Evolutionary conservation across 768 basidiomycete species (phyloP), one percentile per base, ranked within the genome.

Genomic region (Sutorius australiensis): DNA sequence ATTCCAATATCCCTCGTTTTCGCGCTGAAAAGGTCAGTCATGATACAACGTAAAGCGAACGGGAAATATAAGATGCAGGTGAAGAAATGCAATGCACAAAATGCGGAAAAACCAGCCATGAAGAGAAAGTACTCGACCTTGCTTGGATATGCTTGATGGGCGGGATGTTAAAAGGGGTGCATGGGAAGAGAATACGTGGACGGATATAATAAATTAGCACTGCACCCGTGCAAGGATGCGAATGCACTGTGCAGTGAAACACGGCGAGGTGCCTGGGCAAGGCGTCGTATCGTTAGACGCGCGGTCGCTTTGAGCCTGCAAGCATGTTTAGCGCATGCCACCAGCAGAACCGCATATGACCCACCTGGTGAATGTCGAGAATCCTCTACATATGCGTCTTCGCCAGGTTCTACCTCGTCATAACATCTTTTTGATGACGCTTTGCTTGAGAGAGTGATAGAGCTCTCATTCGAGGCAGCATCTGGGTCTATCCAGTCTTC

Each of bases 401-500:
- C 79, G 13, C 64, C 57, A 38, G 70, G 68, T 21, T 80, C 77
- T 52, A 80, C 74, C 51, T 79, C 79, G 37, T 82, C 77, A 27
- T 63, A 55, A n/a, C 58, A 50, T 53, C 73, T 60, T 67, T 86
- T 86, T 33, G 82, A 82, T 37, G 79, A 72, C 24, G 43, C 64
- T 48, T 62, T 80, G 61, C 81, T 83, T 12, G 81, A 82, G 46
- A 84, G 68, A 2, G 82, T 82, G 44, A 75, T 69, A 16, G 79
- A 83, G 42, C 78, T 84, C 50, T 80, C 69, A 52, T 77, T 77
- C 14, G 79, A 81, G 8, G 66, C 68, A 13, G 75, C 72, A 28
- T 79, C 79, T 27, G 75, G 72, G 42, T 77, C 75, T 46, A 72
- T 74, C 78, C 78, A 81, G 17, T 66, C 67, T 36, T 66, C 67